Evolutionary conservation across 1,139 yeast genomes (phyloP), one percentile per base, ranked within the genome.

Genomic region (Pichia sp.): DNA sequence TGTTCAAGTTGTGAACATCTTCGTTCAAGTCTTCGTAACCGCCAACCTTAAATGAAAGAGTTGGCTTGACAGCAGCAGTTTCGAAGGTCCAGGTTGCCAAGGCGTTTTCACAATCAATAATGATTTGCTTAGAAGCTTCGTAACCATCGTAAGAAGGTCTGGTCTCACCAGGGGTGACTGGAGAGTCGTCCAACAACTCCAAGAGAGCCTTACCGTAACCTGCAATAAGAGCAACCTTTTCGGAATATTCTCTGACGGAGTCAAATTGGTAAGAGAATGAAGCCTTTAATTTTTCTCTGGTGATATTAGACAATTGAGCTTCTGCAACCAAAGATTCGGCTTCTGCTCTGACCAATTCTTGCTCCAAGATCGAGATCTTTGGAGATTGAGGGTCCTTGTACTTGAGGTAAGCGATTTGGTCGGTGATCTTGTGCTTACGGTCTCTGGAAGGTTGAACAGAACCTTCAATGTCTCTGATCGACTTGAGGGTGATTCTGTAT

Each of bases 311-410:
- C 70, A 88, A 79, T 75, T 88, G 96, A 51, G 95, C 95, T 75
- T 87, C 95, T 53, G 95, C 96, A 67, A 88, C 95, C 65, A 87
- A 78, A 53, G 92, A 85, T 73, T 88, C 95, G 56, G 95, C 95
- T 74, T 88, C 95, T 49, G 95, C 95, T 75, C 96, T 81, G 57
- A 88, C 95, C 70, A 87, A 78, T 72, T 87, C 95, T 74, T 88
- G 95, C 74, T 88, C 95, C 70, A 87, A 79, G 58, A 87, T 88
- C 61, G 83, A 81, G 63, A 88, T 83, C 74, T 87, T 87, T 67
- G 93, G 87, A 46, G 91, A 84, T 71, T 84, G 87, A 53, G 95
- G 93, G 71, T 85, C 93, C 75, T 86, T 86, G 76, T 86, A 87
- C 73, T 87, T 86, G 71, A 87, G 76, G 73, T 83, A 82, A 61